A percentile compares a stretch with the other conserved stretches of the same genome.
Conservation (phyloP, 495 filamentous ascomycete species). For the Sphaerosporella brunnea region DNA sequence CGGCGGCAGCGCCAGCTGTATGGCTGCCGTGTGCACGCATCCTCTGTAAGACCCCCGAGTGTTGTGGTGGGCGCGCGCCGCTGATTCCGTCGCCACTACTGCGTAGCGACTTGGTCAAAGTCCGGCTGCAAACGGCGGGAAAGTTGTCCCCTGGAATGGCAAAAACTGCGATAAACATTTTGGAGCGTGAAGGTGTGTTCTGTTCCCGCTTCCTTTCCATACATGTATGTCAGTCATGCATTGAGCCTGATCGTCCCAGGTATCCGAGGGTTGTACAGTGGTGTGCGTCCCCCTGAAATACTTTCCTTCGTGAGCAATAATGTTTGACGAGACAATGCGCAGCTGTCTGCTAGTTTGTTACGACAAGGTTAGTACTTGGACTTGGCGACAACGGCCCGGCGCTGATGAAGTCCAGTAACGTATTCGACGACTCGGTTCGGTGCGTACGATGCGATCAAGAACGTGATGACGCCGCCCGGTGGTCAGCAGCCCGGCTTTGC, state of each 20-base stretch:
- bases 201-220: no score
- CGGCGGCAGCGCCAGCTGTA: slow-evolving; percentile 75
- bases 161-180: slow-evolving; percentile 7
- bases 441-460: slow-evolving; percentile 83
- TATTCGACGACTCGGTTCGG: slow-evolving; percentile 90
- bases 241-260: no score
- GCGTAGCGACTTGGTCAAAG: slow-evolving; percentile 35
- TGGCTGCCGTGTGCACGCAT: slow-evolving; percentile 79
- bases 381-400: no score
- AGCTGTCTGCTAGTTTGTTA: slow-evolving; percentile 78
- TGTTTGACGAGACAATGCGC: slow-evolving; percentile 6
- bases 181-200: slow-evolving; percentile 1
- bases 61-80: no score
- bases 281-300: slow-evolving; percentile 43
- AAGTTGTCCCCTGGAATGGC: slow-evolving; percentile 3
- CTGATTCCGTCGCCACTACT: no score
- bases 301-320: neutral
- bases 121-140: slow-evolving; percentile 69
- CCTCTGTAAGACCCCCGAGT: slow-evolving; percentile 73
- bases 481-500: slow-evolving; percentile 41
- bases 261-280: slow-evolving; percentile 60
- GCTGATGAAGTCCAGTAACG: no score
- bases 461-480: slow-evolving; percentile 34
- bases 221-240: no score
- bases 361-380: slow-evolving; percentile 40